Evolutionary conservation across 805 yeast genomes (phyloP).

Genomic region (Wickerhamomyces canadensis): DNA sequence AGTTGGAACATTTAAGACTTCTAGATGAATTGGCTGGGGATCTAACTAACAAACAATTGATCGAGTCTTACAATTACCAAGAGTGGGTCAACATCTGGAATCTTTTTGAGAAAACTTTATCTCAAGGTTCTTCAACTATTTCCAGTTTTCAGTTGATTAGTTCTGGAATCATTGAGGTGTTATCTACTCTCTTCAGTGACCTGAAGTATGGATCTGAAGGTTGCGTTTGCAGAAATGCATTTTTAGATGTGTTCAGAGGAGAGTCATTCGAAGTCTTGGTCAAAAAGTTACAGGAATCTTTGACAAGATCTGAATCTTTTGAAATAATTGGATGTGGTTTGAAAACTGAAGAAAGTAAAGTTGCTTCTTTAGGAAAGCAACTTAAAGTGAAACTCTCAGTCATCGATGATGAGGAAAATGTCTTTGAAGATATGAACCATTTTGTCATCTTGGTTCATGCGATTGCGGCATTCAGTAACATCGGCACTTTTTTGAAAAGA

Average conservation of each 20-base stretch:
- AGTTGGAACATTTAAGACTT: conserved; percentile 23
- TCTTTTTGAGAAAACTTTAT: conserved; percentile 30
- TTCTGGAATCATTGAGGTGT: conserved; percentile 52
- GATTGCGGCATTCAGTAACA: conserved; percentile 41
- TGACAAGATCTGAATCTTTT: conserved; percentile 70
- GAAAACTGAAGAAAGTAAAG: conserved; percentile 34
- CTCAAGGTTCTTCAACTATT: conserved; percentile 27
- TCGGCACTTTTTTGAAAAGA: conserved; percentile 38
- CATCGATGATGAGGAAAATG: conserved; percentile 26
- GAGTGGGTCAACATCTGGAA: conserved; percentile 33
- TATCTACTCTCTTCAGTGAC: conserved; percentile 32
- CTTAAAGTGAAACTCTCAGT: conserved; percentile 49
- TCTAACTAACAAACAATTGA: conserved; percentile 9
- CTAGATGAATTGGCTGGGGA: conserved; percentile 22
- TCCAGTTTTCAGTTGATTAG: conserved; percentile 75
- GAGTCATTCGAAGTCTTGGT: conserved; percentile 42
- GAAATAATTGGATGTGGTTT: conserved; percentile 45
- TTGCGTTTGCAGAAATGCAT: conserved; percentile 37
- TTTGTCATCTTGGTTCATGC: conserved; percentile 43
- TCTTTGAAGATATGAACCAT: conserved; percentile 21
- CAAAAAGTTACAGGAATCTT: conserved; percentile 60
- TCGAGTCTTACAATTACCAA: conserved; percentile 16
- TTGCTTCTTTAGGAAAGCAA: conserved; percentile 67
- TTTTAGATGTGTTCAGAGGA: conserved; percentile 33
- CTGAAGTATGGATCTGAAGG: conserved; percentile 22